A percentile compares a stretch with the other conserved stretches of the same genome.
Conservation (phyloP, 106 monocot species). For the Amphibolis antarctica region DNA sequence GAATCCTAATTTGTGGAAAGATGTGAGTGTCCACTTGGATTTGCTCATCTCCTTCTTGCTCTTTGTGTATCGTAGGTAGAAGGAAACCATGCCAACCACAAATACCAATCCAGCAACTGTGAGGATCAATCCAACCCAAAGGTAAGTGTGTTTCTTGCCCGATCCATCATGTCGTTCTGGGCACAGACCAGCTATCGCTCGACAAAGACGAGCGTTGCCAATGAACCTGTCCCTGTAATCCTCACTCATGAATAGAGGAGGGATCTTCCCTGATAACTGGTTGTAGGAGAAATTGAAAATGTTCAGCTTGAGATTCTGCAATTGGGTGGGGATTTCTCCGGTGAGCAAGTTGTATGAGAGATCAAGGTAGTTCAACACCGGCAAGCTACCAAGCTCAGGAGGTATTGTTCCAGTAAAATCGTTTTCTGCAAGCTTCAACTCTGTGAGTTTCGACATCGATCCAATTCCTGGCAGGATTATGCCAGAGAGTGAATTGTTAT, state of each 20-base stretch:
- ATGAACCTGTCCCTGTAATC: conserved; percentile 32
- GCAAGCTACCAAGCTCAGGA: conserved; percentile 16
- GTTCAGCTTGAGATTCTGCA: conserved; percentile 44
- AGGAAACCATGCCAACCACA: conserved; percentile 36
- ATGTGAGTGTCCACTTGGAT: conserved; percentile 44
- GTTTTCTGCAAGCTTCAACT: conserved; percentile 23
- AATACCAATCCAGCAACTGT: conserved; percentile 28
- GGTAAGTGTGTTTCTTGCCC: neutral
- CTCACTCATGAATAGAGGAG: conserved; percentile 22
- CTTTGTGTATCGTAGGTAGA: conserved; percentile 34
- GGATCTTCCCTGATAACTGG: conserved; percentile 32
- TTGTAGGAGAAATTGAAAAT: conserved; percentile 49
- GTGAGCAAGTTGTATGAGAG: conserved; percentile 38
- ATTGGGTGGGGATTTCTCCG: conserved; percentile 37
- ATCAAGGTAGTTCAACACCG: conserved; percentile 23
- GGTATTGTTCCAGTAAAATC: conserved; percentile 15
- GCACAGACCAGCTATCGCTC: conserved; percentile 27
- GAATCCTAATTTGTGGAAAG: conserved; percentile 63
- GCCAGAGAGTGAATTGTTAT: conserved; percentile 21
- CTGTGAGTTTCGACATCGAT: conserved; percentile 10
- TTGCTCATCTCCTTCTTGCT: conserved; percentile 19
- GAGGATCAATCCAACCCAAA: conserved; percentile 30
- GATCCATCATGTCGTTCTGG: conserved; percentile 1
- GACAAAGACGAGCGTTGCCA: conserved; percentile 45
- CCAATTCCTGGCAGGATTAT: conserved; percentile 10